Percentiles rank a stretch among this genome's conserved stretches.
Conservation (phyloP, 2,329 filamentous ascomycete species). For the Colletotrichum falcatum region DNA sequence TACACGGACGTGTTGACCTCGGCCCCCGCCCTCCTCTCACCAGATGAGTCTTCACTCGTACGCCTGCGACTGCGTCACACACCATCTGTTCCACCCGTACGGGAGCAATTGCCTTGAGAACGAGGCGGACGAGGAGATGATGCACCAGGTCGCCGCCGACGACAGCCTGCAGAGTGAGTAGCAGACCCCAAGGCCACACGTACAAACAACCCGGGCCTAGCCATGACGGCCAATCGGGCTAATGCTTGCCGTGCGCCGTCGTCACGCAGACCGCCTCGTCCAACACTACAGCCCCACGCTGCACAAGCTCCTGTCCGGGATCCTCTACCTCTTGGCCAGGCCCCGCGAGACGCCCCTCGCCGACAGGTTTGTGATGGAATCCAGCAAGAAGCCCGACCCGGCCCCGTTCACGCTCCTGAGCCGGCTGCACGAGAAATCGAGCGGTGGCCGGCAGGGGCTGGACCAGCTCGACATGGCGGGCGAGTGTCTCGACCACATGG, state of each 20-base stretch:
- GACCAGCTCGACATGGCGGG: conserved; percentile 69
- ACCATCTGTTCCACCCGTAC: conserved; percentile 76
- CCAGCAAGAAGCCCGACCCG: conserved; percentile 58
- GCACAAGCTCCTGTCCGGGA: conserved; percentile 59
- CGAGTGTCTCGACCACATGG: conserved; percentile 79
- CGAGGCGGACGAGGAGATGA: conserved; percentile 70
- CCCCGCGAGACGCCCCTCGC: conserved; percentile 70
- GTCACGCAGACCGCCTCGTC: conserved; percentile 65
- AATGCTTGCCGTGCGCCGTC: not conserved
- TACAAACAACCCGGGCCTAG: not conserved
- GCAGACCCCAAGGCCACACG: conserved; percentile 15
- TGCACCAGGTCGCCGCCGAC: conserved; percentile 76
- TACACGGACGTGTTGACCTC: not conserved
- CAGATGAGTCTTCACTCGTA: conserved; percentile 68
- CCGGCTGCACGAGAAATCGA: conserved; percentile 65
- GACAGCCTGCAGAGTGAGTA: conserved; percentile 73
- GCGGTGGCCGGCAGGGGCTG: conserved; percentile 52
- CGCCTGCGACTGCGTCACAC: conserved; percentile 76
- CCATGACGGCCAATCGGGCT: not conserved
- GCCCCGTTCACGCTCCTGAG: conserved; percentile 69
- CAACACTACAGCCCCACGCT: conserved; percentile 67
- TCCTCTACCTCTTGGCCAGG: conserved; percentile 62
- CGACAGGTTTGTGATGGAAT: conserved; percentile 68
- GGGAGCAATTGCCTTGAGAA: conserved; percentile 70
- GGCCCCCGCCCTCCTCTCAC: too few species aligned